Percentiles rank a stretch among this genome's conserved stretches.
Evolutionary conservation across 768 basidiomycete genomes (phyloP).

Genomic region (Tricholoma terreum): DNA sequence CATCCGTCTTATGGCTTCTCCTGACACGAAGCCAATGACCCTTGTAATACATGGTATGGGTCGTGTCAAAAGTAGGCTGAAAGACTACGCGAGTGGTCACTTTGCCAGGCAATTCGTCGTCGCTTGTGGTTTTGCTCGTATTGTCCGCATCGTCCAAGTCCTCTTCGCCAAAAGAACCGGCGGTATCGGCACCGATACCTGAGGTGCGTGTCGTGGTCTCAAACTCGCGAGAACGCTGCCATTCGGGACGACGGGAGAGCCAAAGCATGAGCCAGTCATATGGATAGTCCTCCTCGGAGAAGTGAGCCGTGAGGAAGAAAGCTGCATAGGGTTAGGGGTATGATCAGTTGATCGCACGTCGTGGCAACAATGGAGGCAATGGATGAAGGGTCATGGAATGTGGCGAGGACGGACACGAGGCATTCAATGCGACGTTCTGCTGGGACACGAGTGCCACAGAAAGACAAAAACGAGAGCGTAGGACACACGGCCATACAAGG

Average conservation of each 20-base stretch:
- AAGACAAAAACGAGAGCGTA: not conserved
- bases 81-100: constrained; percentile 81
- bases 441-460: not conserved
- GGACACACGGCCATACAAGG: constrained; percentile 8
- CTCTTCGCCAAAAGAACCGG: constrained; percentile 55
- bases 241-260: constrained; percentile 80
- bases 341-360: constrained; percentile 20
- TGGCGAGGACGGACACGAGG: not conserved
- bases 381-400: constrained; percentile 8
- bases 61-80: constrained; percentile 85
- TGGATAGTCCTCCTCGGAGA: constrained; percentile 86
- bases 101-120: constrained; percentile 52
- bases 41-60: constrained; percentile 84
- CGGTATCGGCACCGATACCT: constrained; percentile 54
- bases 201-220: constrained; percentile 81
- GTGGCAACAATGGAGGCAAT: constrained; percentile 19
- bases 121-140: constrained; percentile 7
- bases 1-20: constrained; percentile 65
- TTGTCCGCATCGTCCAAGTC: constrained; percentile 43
- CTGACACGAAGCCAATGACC: constrained; percentile 82
- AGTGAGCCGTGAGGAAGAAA: constrained; percentile 88
- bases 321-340: constrained; percentile 38
- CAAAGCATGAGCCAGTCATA: constrained; percentile 92
- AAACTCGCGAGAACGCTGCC: constrained; percentile 87
- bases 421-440: not conserved